A percentile compares a stretch with the other conserved stretches of the same genome.
These are phyloP conservation scores for Pogostemon cablin DNA, from an alignment of 257 asterid genomes.

Conservation along the genomic window DNA sequence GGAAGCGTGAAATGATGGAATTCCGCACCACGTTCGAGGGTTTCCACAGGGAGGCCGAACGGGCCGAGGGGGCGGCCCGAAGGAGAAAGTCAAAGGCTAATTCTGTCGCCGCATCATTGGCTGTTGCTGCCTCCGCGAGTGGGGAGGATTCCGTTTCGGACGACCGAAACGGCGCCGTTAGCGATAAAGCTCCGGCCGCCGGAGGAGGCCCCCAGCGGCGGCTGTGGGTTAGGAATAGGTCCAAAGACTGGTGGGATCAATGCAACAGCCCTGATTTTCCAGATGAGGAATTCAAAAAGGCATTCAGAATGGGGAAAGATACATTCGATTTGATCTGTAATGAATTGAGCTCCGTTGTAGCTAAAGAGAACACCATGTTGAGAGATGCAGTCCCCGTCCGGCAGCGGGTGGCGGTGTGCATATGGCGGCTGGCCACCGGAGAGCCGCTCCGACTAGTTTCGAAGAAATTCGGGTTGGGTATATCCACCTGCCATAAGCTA, in stretches of 20 bases:
- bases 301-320: slow-evolving; percentile 49
- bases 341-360: slow-evolving; percentile 42
- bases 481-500: slow-evolving; percentile 48
- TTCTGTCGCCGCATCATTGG: slow-evolving; percentile 43
- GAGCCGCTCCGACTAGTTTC: slow-evolving; percentile 49
- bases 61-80: slow-evolving; percentile 46
- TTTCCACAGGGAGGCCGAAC: slow-evolving; percentile 43
- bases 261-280: slow-evolving; percentile 45
- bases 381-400: slow-evolving; percentile 52
- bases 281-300: slow-evolving; percentile 46
- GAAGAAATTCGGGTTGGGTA: slow-evolving; percentile 48
- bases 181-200: slow-evolving; percentile 28
- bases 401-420: slow-evolving; percentile 51
- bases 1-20: slow-evolving; percentile 56
- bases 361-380: slow-evolving; percentile 48
- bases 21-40: slow-evolving; percentile 53
- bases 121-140: slow-evolving; percentile 34
- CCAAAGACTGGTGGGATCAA: slow-evolving; percentile 53
- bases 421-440: slow-evolving; percentile 56
- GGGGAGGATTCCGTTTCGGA: slow-evolving; percentile 28
- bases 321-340: slow-evolving; percentile 48
- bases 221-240: slow-evolving; percentile 48
- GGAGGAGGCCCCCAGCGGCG: slow-evolving; percentile 40
- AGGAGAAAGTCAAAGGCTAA: slow-evolving; percentile 55
- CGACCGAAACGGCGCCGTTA: not conserved